Base-by-base conservation (phyloP, 2,329 filamentous ascomycete species). In the Aspergillus neotritici region DNA sequence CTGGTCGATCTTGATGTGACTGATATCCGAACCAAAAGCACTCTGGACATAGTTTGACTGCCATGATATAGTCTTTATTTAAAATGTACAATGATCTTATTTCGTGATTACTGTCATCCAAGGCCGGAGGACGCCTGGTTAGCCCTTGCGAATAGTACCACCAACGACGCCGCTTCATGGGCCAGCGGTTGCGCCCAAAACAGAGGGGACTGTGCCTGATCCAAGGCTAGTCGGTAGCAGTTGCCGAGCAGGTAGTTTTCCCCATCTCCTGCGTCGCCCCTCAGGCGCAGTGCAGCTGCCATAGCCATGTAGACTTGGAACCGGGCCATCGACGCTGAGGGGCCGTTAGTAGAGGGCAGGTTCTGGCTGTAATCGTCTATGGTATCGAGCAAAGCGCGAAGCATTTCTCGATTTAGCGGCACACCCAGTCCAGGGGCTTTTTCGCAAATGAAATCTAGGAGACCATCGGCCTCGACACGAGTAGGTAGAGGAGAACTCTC, bases 271-370 rank as follows among this genome's bases (percentile, higher is more conserved):
- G 30, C 34, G 2, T 44, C 41, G 12, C 8, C 9, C 17, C 49
- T 43, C 33, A 51, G 37, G 15, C 35, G 33, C 15, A 51, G 31
- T 3, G 15, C 43, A 17, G 48, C 32, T 5, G 48, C 48, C 48
- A 49, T 49, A 1, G 46, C 46, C 49, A 51, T 49, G 31, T 49
- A 45, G 7, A 51, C 46, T 2, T 49, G 49, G 14, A 49, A 51
- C 7, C 41, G 42, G 4, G 49, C 49, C 43, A 51, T 49, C 1
- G 49, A 41, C 2, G 32, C 30, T 9, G 28, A 2, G 10, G 12
- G 12, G 9, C 25, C 5, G 2, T 21, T 31, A 2, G 2, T 29
- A 13, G 15, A 3, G 3, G 40, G 3, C 10, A 14, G 11, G 3
- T 38, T 29, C 5, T 28, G 28, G 5, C 15, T n/a, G n/a, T n/a